Evolutionary conservation across 306 rosid genomes (phyloP), one percentile per base, ranked within the genome.

Genomic region (Arachis hypogaea): DNA sequence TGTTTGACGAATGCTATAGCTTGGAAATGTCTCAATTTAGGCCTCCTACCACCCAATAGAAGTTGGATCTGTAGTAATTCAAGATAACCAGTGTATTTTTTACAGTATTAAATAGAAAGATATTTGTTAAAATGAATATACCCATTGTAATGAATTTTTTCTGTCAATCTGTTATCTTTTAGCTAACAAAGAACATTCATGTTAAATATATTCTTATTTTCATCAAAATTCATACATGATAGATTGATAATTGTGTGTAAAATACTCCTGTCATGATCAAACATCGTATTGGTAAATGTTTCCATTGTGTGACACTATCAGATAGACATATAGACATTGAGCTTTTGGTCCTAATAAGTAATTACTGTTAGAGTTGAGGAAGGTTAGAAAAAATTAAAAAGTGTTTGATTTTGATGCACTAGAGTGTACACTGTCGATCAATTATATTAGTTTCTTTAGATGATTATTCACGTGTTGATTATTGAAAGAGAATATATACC

Each of bases 1-100:
- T 79, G 80, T 76, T 59, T 46, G 77, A 68, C 55, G 68, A 74
- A 66, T 55, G 78, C 77, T 72, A 59, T 61, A 68, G 18, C 78
- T 85, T 56, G 47, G 54, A 69, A 38, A 47, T 71, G 79, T 75
- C 81, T 78, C 78, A 54, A 77, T 79, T 46, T 63, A 77, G 86
- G 84, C 83, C 78, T 82, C 77, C 82, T 74, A 75, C 74, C 69
- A 54, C 89, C 74, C 77, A 71, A 80, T 73, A 81, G 68, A 86
- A 77, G 79, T 63, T 74, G 82, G 78, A 88, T 73, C 78, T 68
- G 6, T 85, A 85, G 77, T 59, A 76, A 80, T 77, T 75, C 82
- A 77, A 86, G 83, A 81, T 78, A 77, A 82, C 78, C 71, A 61
- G 68, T 83, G 83, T 80, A 80, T 73, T 72, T 77, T 83, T 85